A percentile compares a stretch with the other conserved stretches of the same genome.
Evolutionary conservation across 208 protist species (phyloP).

Genomic region (Chromosphaera perkinsii): DNA sequence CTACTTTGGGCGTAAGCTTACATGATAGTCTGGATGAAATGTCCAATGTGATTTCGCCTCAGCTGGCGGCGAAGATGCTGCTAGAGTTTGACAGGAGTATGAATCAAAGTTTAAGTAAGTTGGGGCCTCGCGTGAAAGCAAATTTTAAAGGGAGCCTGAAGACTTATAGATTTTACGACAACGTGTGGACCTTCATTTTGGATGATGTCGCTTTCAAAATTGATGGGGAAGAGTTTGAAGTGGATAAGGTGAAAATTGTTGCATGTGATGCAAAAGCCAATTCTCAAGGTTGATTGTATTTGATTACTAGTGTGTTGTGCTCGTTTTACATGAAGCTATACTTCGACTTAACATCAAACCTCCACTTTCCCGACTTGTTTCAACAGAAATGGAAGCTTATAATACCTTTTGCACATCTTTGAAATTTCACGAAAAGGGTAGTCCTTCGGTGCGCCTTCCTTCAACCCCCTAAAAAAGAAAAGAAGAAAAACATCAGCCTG

Average conservation of each 20-base stretch:
- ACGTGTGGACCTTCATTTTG: constrained; percentile 51
- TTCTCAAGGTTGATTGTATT: too few species aligned
- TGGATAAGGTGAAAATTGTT: constrained; percentile 13
- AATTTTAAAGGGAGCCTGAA: constrained; percentile 36
- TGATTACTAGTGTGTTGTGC: too few species aligned
- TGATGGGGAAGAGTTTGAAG: not conserved
- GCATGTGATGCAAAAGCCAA: constrained; percentile 14
- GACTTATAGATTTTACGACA: constrained; percentile 47
- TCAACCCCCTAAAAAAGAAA: too few species aligned
- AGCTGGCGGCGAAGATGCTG: constrained; percentile 38
- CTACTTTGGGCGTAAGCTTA: constrained; percentile 34
- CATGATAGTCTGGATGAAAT: constrained; percentile 45
- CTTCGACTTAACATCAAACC: too few species aligned
- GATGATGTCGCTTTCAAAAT: constrained; percentile 37
- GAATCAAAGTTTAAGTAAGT: not conserved
- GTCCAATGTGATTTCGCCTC: constrained; percentile 23
- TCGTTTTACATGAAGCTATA: too few species aligned
- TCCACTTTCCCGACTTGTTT: too few species aligned
- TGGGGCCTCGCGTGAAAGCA: constrained; percentile 3
- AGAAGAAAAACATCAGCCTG: too few species aligned
- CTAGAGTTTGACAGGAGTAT: constrained; percentile 42
- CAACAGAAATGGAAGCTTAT: too few species aligned
- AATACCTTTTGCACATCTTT: too few species aligned
- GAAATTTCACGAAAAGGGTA: too few species aligned
- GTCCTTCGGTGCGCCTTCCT: too few species aligned